These are phyloP conservation scores for Solanum hybrid DNA, from an alignment of 305 asterid species.

Conservation along the genomic window DNA sequence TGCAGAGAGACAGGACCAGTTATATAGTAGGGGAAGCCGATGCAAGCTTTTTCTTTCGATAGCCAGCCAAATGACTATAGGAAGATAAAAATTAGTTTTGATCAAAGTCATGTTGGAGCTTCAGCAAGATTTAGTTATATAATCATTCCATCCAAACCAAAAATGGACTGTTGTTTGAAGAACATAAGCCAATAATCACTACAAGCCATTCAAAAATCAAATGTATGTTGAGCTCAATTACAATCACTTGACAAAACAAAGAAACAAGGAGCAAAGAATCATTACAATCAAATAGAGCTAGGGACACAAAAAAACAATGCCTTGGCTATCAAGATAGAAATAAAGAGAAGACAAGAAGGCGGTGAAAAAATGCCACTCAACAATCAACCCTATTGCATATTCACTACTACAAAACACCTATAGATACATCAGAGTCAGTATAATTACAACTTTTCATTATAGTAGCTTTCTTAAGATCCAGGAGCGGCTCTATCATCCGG, in stretches of 20 bases:
- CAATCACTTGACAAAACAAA: not conserved
- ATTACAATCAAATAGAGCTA: conserved; percentile 39
- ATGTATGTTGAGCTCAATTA: not conserved
- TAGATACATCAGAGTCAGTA: conserved; percentile 24
- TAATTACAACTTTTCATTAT: conserved; percentile 27
- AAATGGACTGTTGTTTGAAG: not conserved
- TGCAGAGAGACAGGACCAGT: not conserved
- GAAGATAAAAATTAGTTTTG: not conserved
- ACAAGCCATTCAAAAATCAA: not conserved
- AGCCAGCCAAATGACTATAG: not conserved
- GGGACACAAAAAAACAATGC: conserved; percentile 44
- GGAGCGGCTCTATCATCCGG: conserved; percentile 62
- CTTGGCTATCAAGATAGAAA: conserved; percentile 22
- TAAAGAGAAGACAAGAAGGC: conserved; percentile 7
- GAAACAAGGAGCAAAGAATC: not conserved
- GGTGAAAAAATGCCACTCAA: conserved; percentile 8
- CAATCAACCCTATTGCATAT: conserved; percentile 10
- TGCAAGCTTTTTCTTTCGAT: not conserved
- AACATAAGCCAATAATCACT: not conserved
- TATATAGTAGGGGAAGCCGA: not conserved
- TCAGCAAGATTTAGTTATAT: not conserved
- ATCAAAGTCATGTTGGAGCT: not conserved
- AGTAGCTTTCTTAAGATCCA: conserved; percentile 19
- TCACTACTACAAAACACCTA: conserved; percentile 18
- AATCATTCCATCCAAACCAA: not conserved